phyloP scores from a whole-genome alignment of 177 flowering plant genomes.

The Vitis hybrid region DNA sequence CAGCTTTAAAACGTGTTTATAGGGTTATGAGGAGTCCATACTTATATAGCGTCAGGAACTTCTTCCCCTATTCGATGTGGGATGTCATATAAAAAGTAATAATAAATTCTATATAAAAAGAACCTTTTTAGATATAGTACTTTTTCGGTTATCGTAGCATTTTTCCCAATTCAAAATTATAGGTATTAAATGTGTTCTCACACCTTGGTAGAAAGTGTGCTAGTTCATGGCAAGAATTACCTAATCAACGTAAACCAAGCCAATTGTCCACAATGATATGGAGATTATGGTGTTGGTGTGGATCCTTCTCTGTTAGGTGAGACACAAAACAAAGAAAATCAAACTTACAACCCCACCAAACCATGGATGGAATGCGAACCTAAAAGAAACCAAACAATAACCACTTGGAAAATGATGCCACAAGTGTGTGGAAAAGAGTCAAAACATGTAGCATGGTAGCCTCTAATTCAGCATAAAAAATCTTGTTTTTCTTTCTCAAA shows the following conservation, averaged over 20 bases:
- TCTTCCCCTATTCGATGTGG: no score
- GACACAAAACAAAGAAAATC: constrained; percentile 1
- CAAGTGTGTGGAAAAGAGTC: constrained; percentile 3
- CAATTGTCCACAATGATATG: neutral
- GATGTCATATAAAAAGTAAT: no score
- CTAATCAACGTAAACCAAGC: neutral
- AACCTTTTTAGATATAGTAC: no score
- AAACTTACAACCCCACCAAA: constrained; percentile 15
- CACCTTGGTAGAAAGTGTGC: no score
- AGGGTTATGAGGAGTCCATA: no score
- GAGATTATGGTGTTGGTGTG: neutral
- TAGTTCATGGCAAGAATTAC: neutral
- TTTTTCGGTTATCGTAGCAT: no score
- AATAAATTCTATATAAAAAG: no score
- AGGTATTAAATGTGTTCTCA: no score
- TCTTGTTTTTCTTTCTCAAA: neutral
- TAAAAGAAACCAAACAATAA: neutral
- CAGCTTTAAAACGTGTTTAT: no score
- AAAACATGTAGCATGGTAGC: neutral
- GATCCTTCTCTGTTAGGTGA: neutral
- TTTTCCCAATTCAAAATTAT: no score
- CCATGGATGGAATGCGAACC: neutral
- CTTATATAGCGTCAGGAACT: no score
- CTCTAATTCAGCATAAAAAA: constrained; percentile 14
- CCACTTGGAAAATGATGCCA: neutral